Conservation (phyloP, 805 yeast genomes). For the Metschnikowia cerradonensis region DNA sequence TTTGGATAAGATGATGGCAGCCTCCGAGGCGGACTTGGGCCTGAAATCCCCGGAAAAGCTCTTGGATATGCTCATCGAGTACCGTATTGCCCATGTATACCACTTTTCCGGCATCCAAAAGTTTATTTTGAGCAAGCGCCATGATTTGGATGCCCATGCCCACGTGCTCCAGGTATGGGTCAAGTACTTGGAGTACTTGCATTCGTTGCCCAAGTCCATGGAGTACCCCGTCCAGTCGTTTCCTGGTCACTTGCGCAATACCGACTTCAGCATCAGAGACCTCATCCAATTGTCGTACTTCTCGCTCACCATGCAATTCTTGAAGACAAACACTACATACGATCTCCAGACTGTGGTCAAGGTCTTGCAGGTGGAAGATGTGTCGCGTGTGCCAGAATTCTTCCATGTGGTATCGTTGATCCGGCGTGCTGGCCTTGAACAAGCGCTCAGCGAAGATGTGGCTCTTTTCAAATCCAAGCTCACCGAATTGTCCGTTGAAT, state of each 20-base stretch:
- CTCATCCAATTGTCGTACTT: constrained; percentile 29
- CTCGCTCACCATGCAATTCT: constrained; percentile 31
- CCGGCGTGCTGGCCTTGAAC: constrained; percentile 13
- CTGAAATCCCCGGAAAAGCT: constrained; percentile 15
- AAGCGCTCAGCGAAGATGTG: constrained; percentile 7
- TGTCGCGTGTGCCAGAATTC: constrained; percentile 17
- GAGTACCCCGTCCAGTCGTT: constrained; percentile 6
- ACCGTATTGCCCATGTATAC: constrained; percentile 32
- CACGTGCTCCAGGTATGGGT: constrained; percentile 33
- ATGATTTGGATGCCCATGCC: constrained; percentile 16
- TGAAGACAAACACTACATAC: constrained; percentile 21
- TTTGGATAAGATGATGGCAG: constrained; percentile 17
- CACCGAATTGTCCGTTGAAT: constrained; percentile 16
- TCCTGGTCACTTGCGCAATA: constrained; percentile 9
- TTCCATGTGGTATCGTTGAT: constrained; percentile 19
- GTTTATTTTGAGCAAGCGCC: constrained; percentile 11
- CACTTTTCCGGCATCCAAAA: constrained; percentile 24
- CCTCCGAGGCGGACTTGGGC: constrained; percentile 12
- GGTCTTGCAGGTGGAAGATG: constrained; percentile 24
- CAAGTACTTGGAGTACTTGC: constrained; percentile 25
- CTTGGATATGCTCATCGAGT: constrained; percentile 25
- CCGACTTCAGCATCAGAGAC: constrained; percentile 15
- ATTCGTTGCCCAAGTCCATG: constrained; percentile 7
- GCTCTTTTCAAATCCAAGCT: constrained; percentile 4
- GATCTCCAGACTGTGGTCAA: constrained; percentile 23